These are phyloP conservation scores for Mycena rosella DNA, from an alignment of 768 basidiomycete genomes.

Conservation along the genomic window DNA sequence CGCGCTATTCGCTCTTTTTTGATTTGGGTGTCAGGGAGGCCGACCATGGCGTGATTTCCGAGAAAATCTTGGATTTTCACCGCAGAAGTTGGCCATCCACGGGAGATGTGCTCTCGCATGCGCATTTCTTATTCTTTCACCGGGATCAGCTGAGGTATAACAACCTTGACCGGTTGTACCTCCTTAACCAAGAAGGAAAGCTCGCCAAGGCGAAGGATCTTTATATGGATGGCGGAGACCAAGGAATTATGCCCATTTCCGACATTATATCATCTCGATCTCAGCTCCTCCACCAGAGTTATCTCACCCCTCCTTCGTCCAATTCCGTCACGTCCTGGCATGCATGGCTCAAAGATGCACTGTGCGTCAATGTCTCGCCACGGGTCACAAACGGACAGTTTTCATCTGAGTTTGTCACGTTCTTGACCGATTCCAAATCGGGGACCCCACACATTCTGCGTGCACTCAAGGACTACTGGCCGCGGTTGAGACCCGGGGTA, in stretches of 20 bases:
- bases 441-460: background rate
- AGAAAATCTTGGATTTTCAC: background rate
- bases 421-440: too few relatives aligned
- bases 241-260: slow-evolving; percentile 5
- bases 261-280: slow-evolving; percentile 2
- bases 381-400: slow-evolving; percentile 14
- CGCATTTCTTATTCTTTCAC: slow-evolving; percentile 17
- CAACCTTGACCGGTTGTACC: background rate
- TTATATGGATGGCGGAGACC: slow-evolving; percentile 5
- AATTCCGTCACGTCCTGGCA: background rate
- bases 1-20: background rate
- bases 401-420: slow-evolving; percentile 19
- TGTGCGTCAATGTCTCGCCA: slow-evolving; percentile 19
- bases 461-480: slow-evolving; percentile 26
- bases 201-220: slow-evolving; percentile 2
- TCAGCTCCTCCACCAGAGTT: slow-evolving; percentile 15
- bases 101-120: background rate
- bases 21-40: background rate
- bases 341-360: slow-evolving; percentile 15
- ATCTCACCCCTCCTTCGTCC: background rate
- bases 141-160: background rate
- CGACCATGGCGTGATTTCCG: background rate
- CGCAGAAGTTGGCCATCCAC: background rate
- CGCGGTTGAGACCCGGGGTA: background rate
- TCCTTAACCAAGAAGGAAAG: background rate